A percentile compares a stretch with the other conserved stretches of the same genome.
phyloP scores from a whole-genome alignment of 73 alveolate genomes.

The Stentor roeselii region DNA sequence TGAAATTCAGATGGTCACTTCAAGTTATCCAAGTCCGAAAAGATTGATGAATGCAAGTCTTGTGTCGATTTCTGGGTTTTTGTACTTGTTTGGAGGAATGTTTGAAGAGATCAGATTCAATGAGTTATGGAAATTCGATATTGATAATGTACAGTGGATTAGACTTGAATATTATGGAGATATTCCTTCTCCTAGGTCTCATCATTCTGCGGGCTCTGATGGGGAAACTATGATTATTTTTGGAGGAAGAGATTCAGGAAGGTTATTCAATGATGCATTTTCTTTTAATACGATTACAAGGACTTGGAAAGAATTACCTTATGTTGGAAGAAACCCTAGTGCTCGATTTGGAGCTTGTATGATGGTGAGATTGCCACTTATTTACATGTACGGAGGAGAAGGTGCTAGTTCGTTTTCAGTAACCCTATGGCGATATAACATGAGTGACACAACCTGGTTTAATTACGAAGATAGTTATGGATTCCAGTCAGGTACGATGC shows the following conservation, averaged over 20 bases:
- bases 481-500: not conserved
- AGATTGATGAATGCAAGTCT: not conserved
- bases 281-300: not conserved
- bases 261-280: not conserved
- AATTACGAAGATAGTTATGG: not conserved
- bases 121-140: conserved; percentile 23
- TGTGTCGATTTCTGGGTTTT: not conserved
- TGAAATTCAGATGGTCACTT: no score
- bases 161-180: not conserved
- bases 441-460: not conserved
- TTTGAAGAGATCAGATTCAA: not conserved
- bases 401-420: not conserved
- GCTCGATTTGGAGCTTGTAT: conserved; percentile 2
- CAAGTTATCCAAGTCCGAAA: not conserved
- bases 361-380: not conserved
- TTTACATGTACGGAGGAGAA: conserved; percentile 2
- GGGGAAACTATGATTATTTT: not conserved
- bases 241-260: not conserved
- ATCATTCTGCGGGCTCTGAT: conserved; percentile 6
- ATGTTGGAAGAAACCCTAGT: not conserved
- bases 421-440: not conserved
- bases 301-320: not conserved
- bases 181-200: conserved; percentile 11
- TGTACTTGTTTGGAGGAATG: conserved; percentile 22
- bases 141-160: not conserved